Evolutionary conservation across 1,284 basidiomycete species (phyloP), one percentile per base, ranked within the genome.

Genomic region (Ceratobasidium sp.): DNA sequence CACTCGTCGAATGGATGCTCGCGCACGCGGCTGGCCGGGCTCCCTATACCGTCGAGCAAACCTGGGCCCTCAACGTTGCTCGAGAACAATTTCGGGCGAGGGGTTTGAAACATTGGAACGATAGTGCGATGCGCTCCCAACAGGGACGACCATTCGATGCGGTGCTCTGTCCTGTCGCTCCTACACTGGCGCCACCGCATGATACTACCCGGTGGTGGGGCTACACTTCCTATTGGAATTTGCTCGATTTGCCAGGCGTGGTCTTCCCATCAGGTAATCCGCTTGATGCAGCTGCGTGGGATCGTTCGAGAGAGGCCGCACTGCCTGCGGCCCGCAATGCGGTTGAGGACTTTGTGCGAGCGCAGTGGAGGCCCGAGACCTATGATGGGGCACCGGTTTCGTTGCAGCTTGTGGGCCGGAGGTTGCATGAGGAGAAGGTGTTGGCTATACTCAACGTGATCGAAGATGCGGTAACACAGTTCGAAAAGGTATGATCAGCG

Each of bases 201-300:
- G 86, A 87, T 67, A 86, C 84, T 8, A 86, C 86, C 28, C 83
- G 85, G 78, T 88, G 86, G 86, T 87, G 86, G 87, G 84, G 85
- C 3, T 90, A 90, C 80, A 86, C 86, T 15, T 86, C 86, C 1
- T 86, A 88, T 78, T 89, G 88, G 86, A 91, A 91, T 80, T 79
- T 90, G 74, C 81, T 86, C 77, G 90, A 91, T 81, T 88, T 87
- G 76, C 85, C 89, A 2, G 85, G 85, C 23, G 86, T 85, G 11
- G 87, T 87, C 17, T 88, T 91, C 82, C 90, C 90, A 39, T 86
- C 86, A 45, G 85, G 84, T 4, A 71, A 76, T n/a, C 26, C 58
- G 15, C 58, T 74, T 35, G 58, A 74, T 53, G 73, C 61, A 13
- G 63, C 45, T 20, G 20, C 71, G 71, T 63, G 58, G 58, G 54